phyloP scores from a whole-genome alignment of 2,329 filamentous ascomycete genomes.

The Nakataea oryzae region DNA sequence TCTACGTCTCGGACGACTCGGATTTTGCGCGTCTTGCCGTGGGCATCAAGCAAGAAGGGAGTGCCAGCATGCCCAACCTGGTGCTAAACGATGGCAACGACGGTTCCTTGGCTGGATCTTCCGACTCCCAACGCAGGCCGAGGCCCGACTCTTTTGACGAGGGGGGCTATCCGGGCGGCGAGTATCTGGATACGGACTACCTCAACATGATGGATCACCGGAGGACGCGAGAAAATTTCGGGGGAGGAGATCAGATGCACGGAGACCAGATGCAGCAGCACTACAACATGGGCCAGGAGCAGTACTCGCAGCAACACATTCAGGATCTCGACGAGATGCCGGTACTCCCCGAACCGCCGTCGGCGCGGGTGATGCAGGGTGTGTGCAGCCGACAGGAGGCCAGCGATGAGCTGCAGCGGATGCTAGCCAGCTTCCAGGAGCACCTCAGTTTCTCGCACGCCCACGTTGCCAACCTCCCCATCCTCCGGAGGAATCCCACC shows the following conservation, averaged over 20 bases:
- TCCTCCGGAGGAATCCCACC: conserved; percentile 8
- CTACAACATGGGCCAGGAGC: conserved; percentile 6
- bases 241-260: not conserved
- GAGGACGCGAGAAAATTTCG: conserved; percentile 4
- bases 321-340: conserved; percentile 5
- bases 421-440: conserved; percentile 21
- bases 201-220: conserved; percentile 8
- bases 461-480: conserved; percentile 17
- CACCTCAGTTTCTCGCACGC: conserved; percentile 20
- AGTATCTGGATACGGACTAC: conserved; percentile 16
- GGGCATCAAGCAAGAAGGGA: conserved; percentile 4
- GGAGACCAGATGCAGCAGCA: conserved; percentile 5
- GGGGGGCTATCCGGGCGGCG: conserved; percentile 2
- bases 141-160: conserved; percentile 1
- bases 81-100: conserved; percentile 12
- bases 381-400: conserved; percentile 18
- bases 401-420: conserved; percentile 19
- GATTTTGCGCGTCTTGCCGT: conserved; percentile 29
- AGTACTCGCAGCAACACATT: not conserved
- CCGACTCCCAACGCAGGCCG: not conserved
- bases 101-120: not conserved
- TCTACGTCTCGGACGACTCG: conserved; percentile 51
- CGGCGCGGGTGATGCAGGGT: conserved; percentile 35
- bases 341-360: conserved; percentile 21
- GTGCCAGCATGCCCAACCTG: conserved; percentile 3